phyloP scores from a whole-genome alignment of 768 basidiomycete species.

The Termitomyces sp. region DNA sequence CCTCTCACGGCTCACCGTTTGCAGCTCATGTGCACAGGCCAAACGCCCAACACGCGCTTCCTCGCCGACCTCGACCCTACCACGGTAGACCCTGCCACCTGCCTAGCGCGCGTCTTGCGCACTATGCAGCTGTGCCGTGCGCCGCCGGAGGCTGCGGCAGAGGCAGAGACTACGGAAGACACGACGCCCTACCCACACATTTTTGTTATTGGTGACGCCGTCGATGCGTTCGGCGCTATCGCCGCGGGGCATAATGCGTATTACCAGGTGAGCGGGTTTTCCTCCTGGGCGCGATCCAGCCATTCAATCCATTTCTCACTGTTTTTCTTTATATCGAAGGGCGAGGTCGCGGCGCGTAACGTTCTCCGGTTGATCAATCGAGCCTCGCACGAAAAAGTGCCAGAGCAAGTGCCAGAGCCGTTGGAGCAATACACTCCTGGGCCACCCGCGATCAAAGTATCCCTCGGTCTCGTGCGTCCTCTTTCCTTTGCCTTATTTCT shows the following conservation, averaged over 20 bases:
- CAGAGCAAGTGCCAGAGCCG: slow-evolving; percentile 12
- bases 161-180: neutral
- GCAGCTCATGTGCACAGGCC: slow-evolving; percentile 59
- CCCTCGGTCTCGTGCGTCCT: slow-evolving; percentile 45
- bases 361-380: slow-evolving; percentile 39
- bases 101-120: slow-evolving; percentile 39
- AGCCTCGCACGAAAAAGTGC: neutral
- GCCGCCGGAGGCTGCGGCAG: neutral
- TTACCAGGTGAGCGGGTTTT: slow-evolving; percentile 32
- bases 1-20: slow-evolving; percentile 29
- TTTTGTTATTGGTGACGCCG: slow-evolving; percentile 59
- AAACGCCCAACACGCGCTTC: slow-evolving; percentile 49
- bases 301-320: no score
- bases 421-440: slow-evolving; percentile 43
- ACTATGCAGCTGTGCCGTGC: slow-evolving; percentile 42
- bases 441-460: slow-evolving; percentile 54
- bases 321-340: slow-evolving; percentile 17
- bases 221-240: slow-evolving; percentile 60
- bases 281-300: no score
- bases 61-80: slow-evolving; percentile 36
- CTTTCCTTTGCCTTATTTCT: no score
- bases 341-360: slow-evolving; percentile 51
- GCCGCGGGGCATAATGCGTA: slow-evolving; percentile 57
- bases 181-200: slow-evolving; percentile 45
- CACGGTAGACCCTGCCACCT: slow-evolving; percentile 32